Conservation (phyloP, 176 grass and related monocot species). For the Typha latifolia region DNA sequence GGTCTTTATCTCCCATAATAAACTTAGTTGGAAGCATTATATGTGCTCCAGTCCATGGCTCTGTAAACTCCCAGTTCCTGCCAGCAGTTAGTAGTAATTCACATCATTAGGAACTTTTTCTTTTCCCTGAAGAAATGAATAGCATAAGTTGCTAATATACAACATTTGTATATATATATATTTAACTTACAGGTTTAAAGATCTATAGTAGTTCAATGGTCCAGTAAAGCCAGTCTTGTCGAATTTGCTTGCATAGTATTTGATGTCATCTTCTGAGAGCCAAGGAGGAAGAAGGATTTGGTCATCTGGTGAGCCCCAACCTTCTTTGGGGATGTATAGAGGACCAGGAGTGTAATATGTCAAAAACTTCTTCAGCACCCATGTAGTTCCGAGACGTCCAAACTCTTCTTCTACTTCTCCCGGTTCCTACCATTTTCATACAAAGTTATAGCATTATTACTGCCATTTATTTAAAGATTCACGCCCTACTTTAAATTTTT, state of each 20-base stretch:
- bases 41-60: conserved; percentile 5
- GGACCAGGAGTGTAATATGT: conserved; percentile 9
- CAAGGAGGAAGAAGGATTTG: conserved; percentile 14
- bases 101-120: no score
- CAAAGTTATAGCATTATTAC: no score
- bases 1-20: conserved; percentile 11
- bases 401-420: conserved; percentile 15
- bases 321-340: background rate
- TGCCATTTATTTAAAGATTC: no score
- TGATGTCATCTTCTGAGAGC: conserved; percentile 19
- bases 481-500: no score
- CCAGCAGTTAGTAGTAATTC: background rate
- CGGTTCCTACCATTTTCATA: conserved; percentile 13
- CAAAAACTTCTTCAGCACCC: conserved; percentile 7
- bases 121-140: no score
- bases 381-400: conserved; percentile 3
- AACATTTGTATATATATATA: no score
- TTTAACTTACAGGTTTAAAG: background rate
- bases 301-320: background rate
- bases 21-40: conserved; percentile 16
- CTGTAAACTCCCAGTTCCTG: conserved; percentile 18
- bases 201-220: conserved; percentile 19
- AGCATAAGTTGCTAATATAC: no score
- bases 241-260: conserved; percentile 19
- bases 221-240: conserved; percentile 20